Evolutionary conservation across 768 basidiomycete genomes (phyloP).

Genomic region (Leccinum barrowsii): DNA sequence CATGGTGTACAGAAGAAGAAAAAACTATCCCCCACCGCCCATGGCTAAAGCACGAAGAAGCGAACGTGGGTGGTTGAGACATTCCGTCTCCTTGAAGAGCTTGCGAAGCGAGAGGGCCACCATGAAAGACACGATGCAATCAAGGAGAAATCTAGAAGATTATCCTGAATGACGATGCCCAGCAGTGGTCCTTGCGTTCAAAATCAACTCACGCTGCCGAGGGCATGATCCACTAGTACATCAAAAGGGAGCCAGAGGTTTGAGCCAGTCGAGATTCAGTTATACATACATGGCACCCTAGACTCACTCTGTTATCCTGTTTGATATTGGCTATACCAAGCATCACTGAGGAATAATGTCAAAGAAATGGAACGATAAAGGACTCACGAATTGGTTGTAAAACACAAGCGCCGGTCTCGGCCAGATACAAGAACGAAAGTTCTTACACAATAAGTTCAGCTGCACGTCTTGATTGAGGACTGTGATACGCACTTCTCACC

Average conservation of each 20-base stretch:
- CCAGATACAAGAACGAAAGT: background rate
- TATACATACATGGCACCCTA: background rate
- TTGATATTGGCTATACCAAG: background rate
- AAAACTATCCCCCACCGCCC: slow-evolving; percentile 8
- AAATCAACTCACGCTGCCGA: background rate
- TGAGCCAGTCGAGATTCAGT: background rate
- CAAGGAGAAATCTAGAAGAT: background rate
- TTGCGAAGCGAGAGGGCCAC: background rate
- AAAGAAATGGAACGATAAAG: background rate
- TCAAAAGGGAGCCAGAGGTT: background rate
- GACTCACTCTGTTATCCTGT: background rate
- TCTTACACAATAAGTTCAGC: background rate
- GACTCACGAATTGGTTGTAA: background rate
- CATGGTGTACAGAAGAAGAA: too few species aligned
- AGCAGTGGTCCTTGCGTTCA: background rate
- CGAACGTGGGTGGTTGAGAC: background rate
- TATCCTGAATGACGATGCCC: background rate
- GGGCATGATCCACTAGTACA: background rate
- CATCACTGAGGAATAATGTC: background rate
- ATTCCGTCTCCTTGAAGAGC: background rate
- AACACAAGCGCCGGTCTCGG: background rate
- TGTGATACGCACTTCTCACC: background rate
- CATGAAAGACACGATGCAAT: background rate
- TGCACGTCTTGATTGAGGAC: background rate
- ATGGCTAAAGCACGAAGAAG: background rate